These are phyloP conservation scores for Euphorbia lathyris DNA, from an alignment of 345 rosid genomes.

Conservation along the genomic window DNA sequence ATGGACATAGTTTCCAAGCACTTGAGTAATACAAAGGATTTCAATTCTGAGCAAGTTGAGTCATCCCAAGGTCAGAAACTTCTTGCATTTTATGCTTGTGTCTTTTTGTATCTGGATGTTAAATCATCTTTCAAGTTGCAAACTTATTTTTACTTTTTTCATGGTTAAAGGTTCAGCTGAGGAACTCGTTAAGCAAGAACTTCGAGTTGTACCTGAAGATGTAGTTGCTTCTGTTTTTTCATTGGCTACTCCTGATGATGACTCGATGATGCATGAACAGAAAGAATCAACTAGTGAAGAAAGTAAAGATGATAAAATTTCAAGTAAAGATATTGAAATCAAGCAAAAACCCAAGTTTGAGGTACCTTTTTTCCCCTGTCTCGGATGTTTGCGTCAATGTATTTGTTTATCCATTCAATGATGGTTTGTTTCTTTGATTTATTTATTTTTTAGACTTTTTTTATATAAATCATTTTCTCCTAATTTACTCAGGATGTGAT, in stretches of 20 bases:
- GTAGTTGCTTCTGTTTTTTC: slow-evolving; percentile 60
- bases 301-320: slow-evolving; percentile 28
- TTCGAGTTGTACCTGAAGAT: slow-evolving; percentile 66
- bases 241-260: slow-evolving; percentile 34
- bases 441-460: neutral
- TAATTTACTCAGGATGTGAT: slow-evolving; percentile 42
- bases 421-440: neutral
- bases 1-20: slow-evolving; percentile 35
- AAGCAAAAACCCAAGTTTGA: slow-evolving; percentile 46
- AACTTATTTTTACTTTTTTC: slow-evolving; percentile 10
- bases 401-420: neutral
- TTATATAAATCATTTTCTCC: neutral
- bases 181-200: slow-evolving; percentile 60
- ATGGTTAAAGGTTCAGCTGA: slow-evolving; percentile 38
- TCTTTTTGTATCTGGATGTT: neutral
- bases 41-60: slow-evolving; percentile 27
- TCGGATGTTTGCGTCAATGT: neutral
- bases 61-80: slow-evolving; percentile 43
- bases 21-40: slow-evolving; percentile 27
- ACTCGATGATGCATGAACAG: slow-evolving; percentile 20
- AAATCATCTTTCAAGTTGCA: neutral
- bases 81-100: neutral
- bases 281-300: slow-evolving; percentile 28
- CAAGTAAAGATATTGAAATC: slow-evolving; percentile 28
- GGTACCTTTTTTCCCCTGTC: slow-evolving; percentile 34